phyloP scores from a whole-genome alignment of 2,329 filamentous ascomycete genomes.

The Diplodia sapinea region DNA sequence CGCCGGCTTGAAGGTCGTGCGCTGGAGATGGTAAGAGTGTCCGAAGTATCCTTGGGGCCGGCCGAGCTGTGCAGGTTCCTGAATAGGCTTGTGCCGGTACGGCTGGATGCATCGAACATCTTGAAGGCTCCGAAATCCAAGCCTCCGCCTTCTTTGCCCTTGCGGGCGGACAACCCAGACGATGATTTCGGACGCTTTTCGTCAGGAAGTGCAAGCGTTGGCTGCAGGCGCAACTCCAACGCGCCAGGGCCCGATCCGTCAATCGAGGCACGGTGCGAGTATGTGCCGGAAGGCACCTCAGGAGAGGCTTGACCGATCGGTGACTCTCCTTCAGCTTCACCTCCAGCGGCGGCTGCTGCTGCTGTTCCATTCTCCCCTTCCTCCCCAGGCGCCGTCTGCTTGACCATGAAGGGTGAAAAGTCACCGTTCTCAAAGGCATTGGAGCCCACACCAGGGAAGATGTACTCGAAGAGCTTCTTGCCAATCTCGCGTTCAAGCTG shows the following conservation, averaged over 20 bases:
- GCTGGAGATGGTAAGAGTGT: conserved; percentile 33
- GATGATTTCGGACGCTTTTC: conserved; percentile 43
- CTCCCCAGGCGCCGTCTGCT: conserved; percentile 55
- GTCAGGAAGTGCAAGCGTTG: conserved; percentile 70
- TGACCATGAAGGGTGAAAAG: conserved; percentile 67
- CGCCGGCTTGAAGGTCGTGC: conserved; percentile 42
- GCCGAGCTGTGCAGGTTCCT: conserved; percentile 42
- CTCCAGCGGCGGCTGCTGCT: conserved; percentile 40
- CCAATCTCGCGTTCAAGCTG: conserved; percentile 93
- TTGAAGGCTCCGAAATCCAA: conserved; percentile 31
- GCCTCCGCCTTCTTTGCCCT: conserved; percentile 9
- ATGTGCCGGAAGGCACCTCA: neutral
- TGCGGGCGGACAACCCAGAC: conserved; percentile 10
- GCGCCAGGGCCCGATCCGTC: conserved; percentile 68
- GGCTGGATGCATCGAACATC: conserved; percentile 43
- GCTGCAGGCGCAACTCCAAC: conserved; percentile 80
- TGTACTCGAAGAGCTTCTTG: conserved; percentile 93
- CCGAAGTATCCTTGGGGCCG: conserved; percentile 34
- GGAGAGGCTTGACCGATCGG: conserved; percentile 24
- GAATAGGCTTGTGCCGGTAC: conserved; percentile 40
- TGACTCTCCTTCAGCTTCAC: conserved; percentile 43
- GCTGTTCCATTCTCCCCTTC: conserved; percentile 54
- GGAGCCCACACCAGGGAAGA: conserved; percentile 82
- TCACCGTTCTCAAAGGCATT: conserved; percentile 57
- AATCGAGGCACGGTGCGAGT: conserved; percentile 33